These are phyloP conservation scores for Alnus rubra DNA, from an alignment of 306 rosid species.

Conservation along the genomic window DNA sequence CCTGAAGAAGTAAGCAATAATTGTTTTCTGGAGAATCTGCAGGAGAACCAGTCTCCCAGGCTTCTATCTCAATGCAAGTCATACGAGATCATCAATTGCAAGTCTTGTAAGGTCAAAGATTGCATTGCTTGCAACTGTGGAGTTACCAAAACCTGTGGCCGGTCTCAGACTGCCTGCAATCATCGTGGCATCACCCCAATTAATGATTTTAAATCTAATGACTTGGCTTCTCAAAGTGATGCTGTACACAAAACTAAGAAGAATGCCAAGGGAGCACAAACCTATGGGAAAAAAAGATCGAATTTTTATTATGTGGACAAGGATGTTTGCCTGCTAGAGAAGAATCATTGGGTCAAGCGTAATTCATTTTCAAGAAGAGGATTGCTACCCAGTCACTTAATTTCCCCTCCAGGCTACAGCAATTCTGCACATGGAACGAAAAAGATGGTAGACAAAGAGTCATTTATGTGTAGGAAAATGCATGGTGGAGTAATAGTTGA, in stretches of 20 bases:
- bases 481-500: not conserved
- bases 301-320: not conserved
- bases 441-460: not conserved
- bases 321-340: not conserved
- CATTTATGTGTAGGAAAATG: not conserved
- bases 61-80: conserved; percentile 1
- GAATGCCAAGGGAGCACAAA: conserved; percentile 8
- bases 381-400: not conserved
- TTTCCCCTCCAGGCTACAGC: conserved; percentile 5
- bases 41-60: conserved; percentile 1
- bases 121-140: not conserved
- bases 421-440: not conserved
- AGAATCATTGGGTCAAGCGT: conserved; percentile 3
- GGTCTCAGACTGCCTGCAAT: not conserved
- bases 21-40: not conserved
- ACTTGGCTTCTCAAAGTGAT: not conserved
- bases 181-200: not conserved
- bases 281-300: conserved; percentile 4
- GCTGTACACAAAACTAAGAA: not conserved
- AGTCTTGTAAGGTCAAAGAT: not conserved
- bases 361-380: not conserved
- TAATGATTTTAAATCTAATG: not conserved
- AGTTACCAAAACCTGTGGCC: not conserved
- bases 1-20: not conserved
- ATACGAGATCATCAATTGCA: not conserved